These are phyloP conservation scores for Symbiodinium natans DNA, from an alignment of 73 alveolate species.

Conservation along the genomic window DNA sequence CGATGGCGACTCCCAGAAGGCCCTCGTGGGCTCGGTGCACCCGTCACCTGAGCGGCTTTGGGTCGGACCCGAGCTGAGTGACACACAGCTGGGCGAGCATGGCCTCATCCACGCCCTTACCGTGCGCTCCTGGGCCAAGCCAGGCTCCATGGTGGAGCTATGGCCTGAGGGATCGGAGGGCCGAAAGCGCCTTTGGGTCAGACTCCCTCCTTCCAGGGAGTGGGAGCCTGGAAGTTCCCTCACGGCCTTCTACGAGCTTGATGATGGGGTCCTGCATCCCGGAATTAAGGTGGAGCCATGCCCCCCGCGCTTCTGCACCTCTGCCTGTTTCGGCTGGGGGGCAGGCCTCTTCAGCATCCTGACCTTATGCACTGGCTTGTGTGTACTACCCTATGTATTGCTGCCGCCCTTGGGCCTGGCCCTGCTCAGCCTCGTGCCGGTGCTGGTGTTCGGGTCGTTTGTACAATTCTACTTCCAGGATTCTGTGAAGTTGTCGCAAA, in stretches of 20 bases:
- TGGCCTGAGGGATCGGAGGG: neutral
- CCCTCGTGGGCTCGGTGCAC: neutral
- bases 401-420: slow-evolving; percentile 61
- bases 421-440: slow-evolving; percentile 51
- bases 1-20: neutral
- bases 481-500: slow-evolving; percentile 51
- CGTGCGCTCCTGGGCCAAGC: neutral
- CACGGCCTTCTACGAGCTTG: slow-evolving; percentile 33
- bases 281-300: neutral
- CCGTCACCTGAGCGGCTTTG: slow-evolving; percentile 11
- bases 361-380: slow-evolving; percentile 9
- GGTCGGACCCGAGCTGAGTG: neutral
- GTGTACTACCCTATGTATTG: slow-evolving; percentile 61
- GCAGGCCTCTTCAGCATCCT: neutral
- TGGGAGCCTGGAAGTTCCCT: neutral
- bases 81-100: neutral
- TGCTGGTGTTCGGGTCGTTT: slow-evolving; percentile 41
- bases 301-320: neutral
- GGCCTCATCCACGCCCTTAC: neutral
- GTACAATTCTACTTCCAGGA: slow-evolving; percentile 29
- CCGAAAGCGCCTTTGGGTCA: neutral
- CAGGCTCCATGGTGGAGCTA: neutral
- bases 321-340: neutral
- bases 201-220: neutral
- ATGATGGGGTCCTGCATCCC: neutral